Evolutionary conservation across 2,329 filamentous ascomycete genomes (phyloP).

Genomic region (Didymella segeticola): DNA sequence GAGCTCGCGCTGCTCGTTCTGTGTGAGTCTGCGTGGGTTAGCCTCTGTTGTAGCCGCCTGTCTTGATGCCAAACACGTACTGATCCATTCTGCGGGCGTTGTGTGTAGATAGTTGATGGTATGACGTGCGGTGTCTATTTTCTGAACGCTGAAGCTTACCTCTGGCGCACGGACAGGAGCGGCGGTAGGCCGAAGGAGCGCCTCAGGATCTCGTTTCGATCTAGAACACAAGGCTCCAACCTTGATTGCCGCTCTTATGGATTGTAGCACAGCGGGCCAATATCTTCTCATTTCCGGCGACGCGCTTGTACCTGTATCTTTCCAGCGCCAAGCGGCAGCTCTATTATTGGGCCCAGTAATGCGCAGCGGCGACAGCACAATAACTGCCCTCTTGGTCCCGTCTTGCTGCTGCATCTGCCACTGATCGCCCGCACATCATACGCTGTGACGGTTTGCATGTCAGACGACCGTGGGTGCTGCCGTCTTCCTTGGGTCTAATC

Average conservation of each 20-base stretch:
- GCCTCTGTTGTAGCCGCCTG: conserved; percentile 2
- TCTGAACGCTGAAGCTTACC: conserved; percentile 4
- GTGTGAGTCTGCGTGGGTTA: conserved; percentile 65
- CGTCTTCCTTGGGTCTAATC: conserved; percentile 28
- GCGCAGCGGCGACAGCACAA: conserved; percentile 21
- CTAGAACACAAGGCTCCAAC: conserved; percentile 12
- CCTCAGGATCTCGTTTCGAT: conserved; percentile 5
- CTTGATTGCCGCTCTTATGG: conserved; percentile 5
- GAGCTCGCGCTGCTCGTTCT: conserved; percentile 88
- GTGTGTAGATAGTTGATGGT: conserved; percentile 7
- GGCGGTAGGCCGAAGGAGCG: conserved; percentile 8
- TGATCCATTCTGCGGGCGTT: conserved; percentile 45
- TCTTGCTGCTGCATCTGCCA: conserved; percentile 8
- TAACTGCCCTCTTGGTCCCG: conserved; percentile 9
- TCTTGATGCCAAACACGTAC: conserved; percentile 30
- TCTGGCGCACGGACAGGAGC: background rate
- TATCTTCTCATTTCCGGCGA: conserved; percentile 21
- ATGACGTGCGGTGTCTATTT: conserved; percentile 23
- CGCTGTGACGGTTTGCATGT: conserved; percentile 25
- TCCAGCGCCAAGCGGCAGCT: conserved; percentile 29
- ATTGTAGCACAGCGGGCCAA: conserved; percentile 21
- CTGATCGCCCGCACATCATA: conserved; percentile 20
- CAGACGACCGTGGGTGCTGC: conserved; percentile 31
- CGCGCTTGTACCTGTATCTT: conserved; percentile 22
- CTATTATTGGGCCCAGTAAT: conserved; percentile 29